Evolutionary conservation across 208 protist genomes (phyloP).

Genomic region (Trypanosoma theileri): DNA sequence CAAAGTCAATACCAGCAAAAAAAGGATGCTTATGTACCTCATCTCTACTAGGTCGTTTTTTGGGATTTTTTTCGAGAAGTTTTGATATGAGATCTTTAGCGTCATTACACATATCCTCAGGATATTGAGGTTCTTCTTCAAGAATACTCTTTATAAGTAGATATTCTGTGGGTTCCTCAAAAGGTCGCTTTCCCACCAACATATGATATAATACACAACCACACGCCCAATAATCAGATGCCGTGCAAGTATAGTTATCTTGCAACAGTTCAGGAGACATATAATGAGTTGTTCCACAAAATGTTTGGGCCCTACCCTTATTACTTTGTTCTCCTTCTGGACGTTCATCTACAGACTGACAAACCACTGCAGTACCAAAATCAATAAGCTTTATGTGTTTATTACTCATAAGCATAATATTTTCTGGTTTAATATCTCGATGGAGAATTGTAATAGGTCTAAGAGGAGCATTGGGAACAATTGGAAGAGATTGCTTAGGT

Average conservation of each 20-base stretch:
- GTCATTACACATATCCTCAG: slow-evolving; percentile 58
- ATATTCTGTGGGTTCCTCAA: slow-evolving; percentile 86
- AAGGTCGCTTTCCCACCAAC: slow-evolving; percentile 82
- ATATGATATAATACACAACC: slow-evolving; percentile 94
- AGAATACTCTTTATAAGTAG: slow-evolving; percentile 86
- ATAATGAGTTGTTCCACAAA: slow-evolving; percentile 92
- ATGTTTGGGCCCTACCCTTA: slow-evolving; percentile 75
- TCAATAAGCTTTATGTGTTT: slow-evolving; percentile 96
- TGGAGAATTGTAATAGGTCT: slow-evolving; percentile 87
- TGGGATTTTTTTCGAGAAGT: slow-evolving; percentile 73
- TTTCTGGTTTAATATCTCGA: slow-evolving; percentile 96
- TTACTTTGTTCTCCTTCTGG: slow-evolving; percentile 53
- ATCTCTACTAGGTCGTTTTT: slow-evolving; percentile 55
- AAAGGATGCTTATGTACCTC: slow-evolving; percentile 83
- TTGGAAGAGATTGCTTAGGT: slow-evolving; percentile 44
- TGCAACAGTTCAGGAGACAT: slow-evolving; percentile 94
- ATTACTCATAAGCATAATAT: slow-evolving; percentile 91
- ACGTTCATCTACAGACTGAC: slow-evolving; percentile 64
- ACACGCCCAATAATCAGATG: slow-evolving; percentile 93
- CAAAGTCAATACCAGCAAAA: slow-evolving; percentile 66
- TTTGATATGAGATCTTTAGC: slow-evolving; percentile 78
- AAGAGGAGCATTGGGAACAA: slow-evolving; percentile 34
- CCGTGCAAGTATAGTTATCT: slow-evolving; percentile 90
- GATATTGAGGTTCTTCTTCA: slow-evolving; percentile 81
- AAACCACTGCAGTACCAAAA: slow-evolving; percentile 93